These are phyloP conservation scores for Aphanoascus verrucosus DNA, from an alignment of 2,329 filamentous ascomycete species.

Conservation along the genomic window DNA sequence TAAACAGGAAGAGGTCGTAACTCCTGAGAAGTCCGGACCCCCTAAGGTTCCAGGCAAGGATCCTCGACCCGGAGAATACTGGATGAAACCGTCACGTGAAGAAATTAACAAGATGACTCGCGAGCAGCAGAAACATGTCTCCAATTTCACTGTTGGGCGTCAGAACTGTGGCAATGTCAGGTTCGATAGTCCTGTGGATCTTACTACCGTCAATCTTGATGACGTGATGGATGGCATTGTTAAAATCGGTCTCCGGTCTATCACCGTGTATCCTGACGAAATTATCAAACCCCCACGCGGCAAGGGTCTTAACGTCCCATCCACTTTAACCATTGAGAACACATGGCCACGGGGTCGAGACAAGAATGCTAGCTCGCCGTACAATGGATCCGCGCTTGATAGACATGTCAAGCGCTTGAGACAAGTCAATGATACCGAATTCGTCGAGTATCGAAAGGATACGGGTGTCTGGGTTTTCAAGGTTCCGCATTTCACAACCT, in stretches of 20 bases:
- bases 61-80: constrained; percentile 65
- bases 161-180: constrained; percentile 68
- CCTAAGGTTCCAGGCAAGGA: constrained; percentile 30
- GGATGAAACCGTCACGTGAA: constrained; percentile 65
- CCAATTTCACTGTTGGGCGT: constrained; percentile 70
- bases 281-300: constrained; percentile 72
- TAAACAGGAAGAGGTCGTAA: constrained; percentile 42
- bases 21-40: constrained; percentile 28
- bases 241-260: constrained; percentile 61
- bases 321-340: constrained; percentile 77
- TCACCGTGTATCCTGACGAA: constrained; percentile 73
- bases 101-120: constrained; percentile 71
- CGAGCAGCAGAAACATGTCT: constrained; percentile 63
- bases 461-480: constrained; percentile 83
- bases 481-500: constrained; percentile 95
- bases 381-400: constrained; percentile 54
- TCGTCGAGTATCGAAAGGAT: constrained; percentile 65
- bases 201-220: constrained; percentile 67
- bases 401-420: constrained; percentile 77
- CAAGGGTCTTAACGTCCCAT: constrained; percentile 83
- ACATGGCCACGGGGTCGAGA: constrained; percentile 73
- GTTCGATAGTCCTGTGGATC: constrained; percentile 73
- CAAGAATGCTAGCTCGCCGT: constrained; percentile 44
- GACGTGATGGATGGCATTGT: constrained; percentile 70
- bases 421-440: constrained; percentile 68